These are phyloP conservation scores for Plantago major DNA, from an alignment of 257 asterid species.

Conservation along the genomic window DNA sequence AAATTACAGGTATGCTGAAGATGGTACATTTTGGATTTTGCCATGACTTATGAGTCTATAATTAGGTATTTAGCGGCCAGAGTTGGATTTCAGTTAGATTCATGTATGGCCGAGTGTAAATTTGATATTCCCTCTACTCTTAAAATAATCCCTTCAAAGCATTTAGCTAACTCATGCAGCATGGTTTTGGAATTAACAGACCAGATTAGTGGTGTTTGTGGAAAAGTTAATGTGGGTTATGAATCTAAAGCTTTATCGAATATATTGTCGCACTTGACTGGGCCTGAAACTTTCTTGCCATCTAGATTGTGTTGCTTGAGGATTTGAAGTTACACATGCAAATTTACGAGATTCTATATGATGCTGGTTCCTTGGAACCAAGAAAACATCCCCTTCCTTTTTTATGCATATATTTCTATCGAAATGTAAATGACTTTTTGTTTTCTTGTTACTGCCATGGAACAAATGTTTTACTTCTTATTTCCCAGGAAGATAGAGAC, in stretches of 20 bases:
- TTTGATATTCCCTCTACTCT: too few species aligned
- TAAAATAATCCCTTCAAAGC: too few species aligned
- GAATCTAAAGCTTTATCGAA: constrained; percentile 16
- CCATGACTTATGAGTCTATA: background rate
- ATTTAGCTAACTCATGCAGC: too few species aligned
- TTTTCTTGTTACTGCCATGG: constrained; percentile 1
- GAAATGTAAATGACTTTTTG: background rate
- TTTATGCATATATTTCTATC: too few species aligned
- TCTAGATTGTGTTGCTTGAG: constrained; percentile 3
- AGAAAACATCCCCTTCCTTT: too few species aligned
- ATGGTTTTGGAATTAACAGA: too few species aligned
- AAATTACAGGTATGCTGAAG: constrained; percentile 64
- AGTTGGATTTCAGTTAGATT: too few species aligned
- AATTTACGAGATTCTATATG: too few species aligned
- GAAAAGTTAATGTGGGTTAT: background rate
- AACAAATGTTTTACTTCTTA: constrained; percentile 19
- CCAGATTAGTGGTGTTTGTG: background rate
- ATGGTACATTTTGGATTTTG: constrained; percentile 20
- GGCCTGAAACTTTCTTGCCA: constrained; percentile 2
- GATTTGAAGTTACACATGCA: background rate
- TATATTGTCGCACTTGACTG: constrained; percentile 9
- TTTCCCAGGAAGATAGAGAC: constrained; percentile 83
- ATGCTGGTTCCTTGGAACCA: too few species aligned
- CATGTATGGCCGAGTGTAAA: too few species aligned
- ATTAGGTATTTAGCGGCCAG: background rate